A percentile compares a stretch with the other conserved stretches of the same genome.
Conservation (phyloP, 2,329 filamentous ascomycete genomes). For the Alternaria postmessia region DNA sequence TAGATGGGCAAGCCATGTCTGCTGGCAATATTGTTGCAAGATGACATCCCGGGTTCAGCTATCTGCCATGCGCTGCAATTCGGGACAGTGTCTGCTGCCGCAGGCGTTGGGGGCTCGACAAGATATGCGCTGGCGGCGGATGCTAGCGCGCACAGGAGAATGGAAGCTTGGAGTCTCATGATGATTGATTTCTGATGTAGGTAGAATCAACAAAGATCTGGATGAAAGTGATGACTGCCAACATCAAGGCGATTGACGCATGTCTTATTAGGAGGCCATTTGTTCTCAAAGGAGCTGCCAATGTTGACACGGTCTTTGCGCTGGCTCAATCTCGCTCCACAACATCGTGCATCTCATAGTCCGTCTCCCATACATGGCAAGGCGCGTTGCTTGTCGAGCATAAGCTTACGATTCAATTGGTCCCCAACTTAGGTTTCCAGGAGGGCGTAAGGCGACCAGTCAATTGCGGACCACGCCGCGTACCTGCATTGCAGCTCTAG, state of each 20-base stretch:
- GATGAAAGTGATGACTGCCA: background rate
- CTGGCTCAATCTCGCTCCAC: background rate
- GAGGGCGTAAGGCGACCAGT: background rate
- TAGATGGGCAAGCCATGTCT: background rate
- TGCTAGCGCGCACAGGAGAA: background rate
- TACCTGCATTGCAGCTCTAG: background rate
- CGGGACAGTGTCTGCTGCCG: background rate
- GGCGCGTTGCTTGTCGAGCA: background rate
- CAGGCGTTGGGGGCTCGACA: background rate
- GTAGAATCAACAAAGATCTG: background rate
- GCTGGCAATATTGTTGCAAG: background rate
- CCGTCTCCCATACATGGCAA: background rate
- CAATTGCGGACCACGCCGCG: background rate
- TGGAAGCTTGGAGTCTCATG: background rate
- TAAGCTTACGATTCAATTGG: background rate
- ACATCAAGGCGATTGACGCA: background rate
- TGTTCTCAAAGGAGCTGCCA: background rate
- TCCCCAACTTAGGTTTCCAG: background rate
- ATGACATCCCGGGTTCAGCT: background rate
- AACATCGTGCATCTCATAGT: background rate
- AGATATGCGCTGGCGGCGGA: background rate
- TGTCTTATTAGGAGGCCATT: background rate
- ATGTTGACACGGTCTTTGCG: background rate
- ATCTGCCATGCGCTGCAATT: background rate
- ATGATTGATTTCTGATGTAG: background rate